Conservation (phyloP, 495 filamentous ascomycete genomes). For the Glonium stellatum region DNA sequence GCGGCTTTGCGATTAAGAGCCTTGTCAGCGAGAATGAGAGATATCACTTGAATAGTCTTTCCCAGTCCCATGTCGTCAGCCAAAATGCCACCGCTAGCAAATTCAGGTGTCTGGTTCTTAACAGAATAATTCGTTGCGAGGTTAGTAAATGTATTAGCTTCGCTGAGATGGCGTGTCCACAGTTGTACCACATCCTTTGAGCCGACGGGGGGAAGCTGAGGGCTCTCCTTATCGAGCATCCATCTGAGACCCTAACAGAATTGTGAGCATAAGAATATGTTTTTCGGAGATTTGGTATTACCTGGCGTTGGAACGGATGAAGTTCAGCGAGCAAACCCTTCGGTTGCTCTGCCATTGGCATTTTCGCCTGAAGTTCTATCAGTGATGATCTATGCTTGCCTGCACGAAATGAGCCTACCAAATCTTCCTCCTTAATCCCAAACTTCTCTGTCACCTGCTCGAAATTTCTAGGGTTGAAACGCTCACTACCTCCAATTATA, state of each 20-base stretch:
- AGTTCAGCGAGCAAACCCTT: constrained; percentile 54
- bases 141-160: constrained; percentile 55
- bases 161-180: constrained; percentile 55
- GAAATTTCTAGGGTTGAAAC: constrained; percentile 62
- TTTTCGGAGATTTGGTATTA: constrained; percentile 11
- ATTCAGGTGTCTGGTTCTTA: constrained; percentile 42
- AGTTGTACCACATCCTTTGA: constrained; percentile 66
- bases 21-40: constrained; percentile 61
- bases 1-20: constrained; percentile 32
- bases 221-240: constrained; percentile 71
- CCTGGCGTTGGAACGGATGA: constrained; percentile 72
- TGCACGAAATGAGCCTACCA: constrained; percentile 32
- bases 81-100: constrained; percentile 77
- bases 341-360: constrained; percentile 70
- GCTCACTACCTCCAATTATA: constrained; percentile 59
- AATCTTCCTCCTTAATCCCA: constrained; percentile 58
- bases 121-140: constrained; percentile 69
- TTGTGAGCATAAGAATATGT: background rate
- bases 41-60: constrained; percentile 85
- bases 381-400: background rate
- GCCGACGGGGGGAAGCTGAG: constrained; percentile 53
- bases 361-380: constrained; percentile 39
- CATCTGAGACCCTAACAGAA: constrained; percentile 64
- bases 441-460: constrained; percentile 63
- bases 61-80: constrained; percentile 95